phyloP scores from a whole-genome alignment of 177 flowering plant species.

The Vitis hybrid region DNA sequence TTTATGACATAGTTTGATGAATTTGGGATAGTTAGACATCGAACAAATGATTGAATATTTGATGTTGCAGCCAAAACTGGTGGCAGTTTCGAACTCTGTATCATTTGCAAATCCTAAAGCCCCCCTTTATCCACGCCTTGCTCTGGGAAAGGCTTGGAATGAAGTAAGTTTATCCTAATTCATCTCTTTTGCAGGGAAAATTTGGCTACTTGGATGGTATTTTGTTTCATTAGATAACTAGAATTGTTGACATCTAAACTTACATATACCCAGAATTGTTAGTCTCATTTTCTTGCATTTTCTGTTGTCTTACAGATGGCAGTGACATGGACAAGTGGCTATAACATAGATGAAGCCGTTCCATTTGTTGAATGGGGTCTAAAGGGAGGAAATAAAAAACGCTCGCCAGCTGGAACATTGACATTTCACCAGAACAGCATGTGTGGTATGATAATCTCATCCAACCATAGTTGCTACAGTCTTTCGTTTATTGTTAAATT shows the following conservation, averaged over 20 bases:
- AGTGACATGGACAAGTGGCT: constrained; percentile 95
- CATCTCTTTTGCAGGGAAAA: not conserved
- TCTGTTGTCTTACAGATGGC: constrained; percentile 55
- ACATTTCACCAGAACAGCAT: constrained; percentile 59
- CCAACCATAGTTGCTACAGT: too few relatives aligned
- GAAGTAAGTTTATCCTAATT: constrained; percentile 44
- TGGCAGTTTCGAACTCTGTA: constrained; percentile 55
- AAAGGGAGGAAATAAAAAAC: constrained; percentile 26
- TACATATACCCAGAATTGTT: not conserved
- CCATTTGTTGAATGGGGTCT: constrained; percentile 76
- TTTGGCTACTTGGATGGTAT: not conserved
- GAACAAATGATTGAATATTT: constrained; percentile 1
- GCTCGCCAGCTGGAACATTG: constrained; percentile 77
- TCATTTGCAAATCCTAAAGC: constrained; percentile 66
- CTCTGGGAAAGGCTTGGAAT: constrained; percentile 70
- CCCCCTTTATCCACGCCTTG: constrained; percentile 74
- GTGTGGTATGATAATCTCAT: constrained; percentile 60
- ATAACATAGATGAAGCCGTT: constrained; percentile 59
- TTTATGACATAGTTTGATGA: too few relatives aligned
- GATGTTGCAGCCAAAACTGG: constrained; percentile 57
- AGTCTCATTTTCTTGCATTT: not conserved
- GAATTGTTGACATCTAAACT: not conserved
- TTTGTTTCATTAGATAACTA: not conserved
- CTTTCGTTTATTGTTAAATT: too few relatives aligned
- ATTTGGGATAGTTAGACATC: too few relatives aligned